Conservation (phyloP, 2,329 filamentous ascomycete genomes). For the Didymella pinodella region DNA sequence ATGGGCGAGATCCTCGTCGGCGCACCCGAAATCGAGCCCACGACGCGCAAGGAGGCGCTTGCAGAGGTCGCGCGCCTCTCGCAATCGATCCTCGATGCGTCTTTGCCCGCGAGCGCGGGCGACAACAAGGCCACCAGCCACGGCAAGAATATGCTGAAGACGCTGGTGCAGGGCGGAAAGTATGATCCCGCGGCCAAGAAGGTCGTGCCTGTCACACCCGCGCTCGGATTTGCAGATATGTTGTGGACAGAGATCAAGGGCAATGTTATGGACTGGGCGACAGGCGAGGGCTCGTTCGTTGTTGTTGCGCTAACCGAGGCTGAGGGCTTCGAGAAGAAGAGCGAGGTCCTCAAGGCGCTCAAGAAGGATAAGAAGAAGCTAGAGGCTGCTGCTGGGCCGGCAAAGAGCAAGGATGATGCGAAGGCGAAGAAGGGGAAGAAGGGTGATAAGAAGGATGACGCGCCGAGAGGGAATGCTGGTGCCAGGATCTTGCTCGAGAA, state of each 20-base stretch:
- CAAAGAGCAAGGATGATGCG: conserved; percentile 23
- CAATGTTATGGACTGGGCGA: conserved; percentile 82
- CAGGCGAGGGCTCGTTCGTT: conserved; percentile 84
- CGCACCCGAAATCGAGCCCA: conserved; percentile 74
- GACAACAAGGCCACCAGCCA: conserved; percentile 61
- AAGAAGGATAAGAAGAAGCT: conserved; percentile 77
- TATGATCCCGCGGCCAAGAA: conserved; percentile 78
- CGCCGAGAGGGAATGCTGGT: conserved; percentile 55
- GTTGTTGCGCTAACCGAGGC: conserved; percentile 82
- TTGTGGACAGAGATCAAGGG: conserved; percentile 84
- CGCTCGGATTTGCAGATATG: conserved; percentile 79
- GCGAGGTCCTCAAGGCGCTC: conserved; percentile 72
- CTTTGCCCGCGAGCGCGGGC: conserved; percentile 40
- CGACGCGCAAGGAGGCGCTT: conserved; percentile 65
- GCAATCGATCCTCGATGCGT: conserved; percentile 45
- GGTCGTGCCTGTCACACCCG: conserved; percentile 74
- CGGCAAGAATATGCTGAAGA: conserved; percentile 88
- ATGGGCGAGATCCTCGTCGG: conserved; percentile 82
- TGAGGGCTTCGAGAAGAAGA: conserved; percentile 69
- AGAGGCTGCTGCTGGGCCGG: conserved; percentile 66
- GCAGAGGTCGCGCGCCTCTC: conserved; percentile 65
- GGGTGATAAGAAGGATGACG: conserved; percentile 51
- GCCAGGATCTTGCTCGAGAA: conserved; percentile 57
- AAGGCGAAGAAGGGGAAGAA: conserved; percentile 48
- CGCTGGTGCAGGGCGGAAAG: conserved; percentile 85